These are phyloP conservation scores for Kwoniella shivajii DNA, from an alignment of 1,284 basidiomycete species.

Conservation along the genomic window DNA sequence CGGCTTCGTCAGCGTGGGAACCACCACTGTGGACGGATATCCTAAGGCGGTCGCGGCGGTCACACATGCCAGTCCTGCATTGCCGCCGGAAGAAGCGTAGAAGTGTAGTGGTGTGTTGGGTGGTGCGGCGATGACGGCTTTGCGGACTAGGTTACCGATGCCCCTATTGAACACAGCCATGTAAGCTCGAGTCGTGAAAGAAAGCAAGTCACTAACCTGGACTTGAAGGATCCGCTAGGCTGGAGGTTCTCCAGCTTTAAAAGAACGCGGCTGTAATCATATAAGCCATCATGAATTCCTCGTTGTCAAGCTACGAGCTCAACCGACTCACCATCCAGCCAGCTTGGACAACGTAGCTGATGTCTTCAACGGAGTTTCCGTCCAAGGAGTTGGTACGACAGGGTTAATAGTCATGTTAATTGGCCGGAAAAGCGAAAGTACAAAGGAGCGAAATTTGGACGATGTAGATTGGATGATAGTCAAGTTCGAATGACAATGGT, in stretches of 20 bases:
- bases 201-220: conserved; percentile 20
- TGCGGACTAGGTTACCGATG: conserved; percentile 31
- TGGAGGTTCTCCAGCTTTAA: conserved; percentile 40
- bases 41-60: conserved; percentile 25
- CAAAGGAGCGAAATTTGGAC: too few relatives aligned
- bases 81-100: conserved; percentile 36
- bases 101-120: conserved; percentile 24
- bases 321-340: conserved; percentile 31
- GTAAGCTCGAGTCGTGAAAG: background rate
- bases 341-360: conserved; percentile 27
- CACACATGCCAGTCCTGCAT: conserved; percentile 38
- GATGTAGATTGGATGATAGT: too few relatives aligned
- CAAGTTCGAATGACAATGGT: too few relatives aligned
- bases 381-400: too few relatives aligned
- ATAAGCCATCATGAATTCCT: background rate
- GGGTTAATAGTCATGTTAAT: too few relatives aligned
- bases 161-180: conserved; percentile 16
- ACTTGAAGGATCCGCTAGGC: conserved; percentile 39
- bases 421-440: too few relatives aligned
- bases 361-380: conserved; percentile 32
- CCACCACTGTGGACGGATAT: conserved; percentile 27
- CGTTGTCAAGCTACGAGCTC: background rate
- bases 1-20: conserved; percentile 26
- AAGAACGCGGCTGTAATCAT: conserved; percentile 24
- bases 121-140: conserved; percentile 11